Evolutionary conservation across 192 early-diverging fungal species (phyloP), one percentile per base, ranked within the genome.

Genomic region (Umbelopsis ramanniana): DNA sequence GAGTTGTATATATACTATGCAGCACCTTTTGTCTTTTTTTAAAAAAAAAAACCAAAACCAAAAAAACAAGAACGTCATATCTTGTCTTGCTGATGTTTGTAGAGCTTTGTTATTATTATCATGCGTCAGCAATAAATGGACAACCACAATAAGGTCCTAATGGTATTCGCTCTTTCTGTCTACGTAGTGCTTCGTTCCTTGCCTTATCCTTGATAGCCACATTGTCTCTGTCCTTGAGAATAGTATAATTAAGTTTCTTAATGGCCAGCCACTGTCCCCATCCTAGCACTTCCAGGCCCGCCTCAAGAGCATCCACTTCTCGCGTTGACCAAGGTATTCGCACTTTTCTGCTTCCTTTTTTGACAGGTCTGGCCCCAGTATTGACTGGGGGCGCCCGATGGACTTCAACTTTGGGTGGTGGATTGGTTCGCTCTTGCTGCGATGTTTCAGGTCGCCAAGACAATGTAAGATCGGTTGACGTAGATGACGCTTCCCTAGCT

Each of bases 131-230:
- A 63, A 37, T 29, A 38, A 29, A 63, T 8, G 57, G 57, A 26
- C 57, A 63, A n/a, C 57, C 57, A 29, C 57, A 37, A 35, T 63
- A 63, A n/a, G 57, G 57, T 33, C 57, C 57, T 63, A 63, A 63
- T 63, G 57, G 57, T 63, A 63, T 37, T 8, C 26, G 17, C 26
- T 63, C 57, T 63, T 35, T 38, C 3, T 63, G 57, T 12, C 57
- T 29, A 4, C 57, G 33, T 6, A 17, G 15, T 12, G 57, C 57
- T 19, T 63, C 57, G 33, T 29, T 63, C 26, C 57, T 35, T 19
- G 57, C 57, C 57, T 63, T 63, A 17, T 63, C 57, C 4, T 63
- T 63, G 29, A 63, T 19, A 11, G 57, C 57, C 17, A 63, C 57
- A 19, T 35, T 63, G 35, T 38, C 57, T n/a, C 57, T 8, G 26